Evolutionary conservation across 768 basidiomycete genomes (phyloP), one percentile per base, ranked within the genome.

Genomic region (Fomitopsis pulvina): DNA sequence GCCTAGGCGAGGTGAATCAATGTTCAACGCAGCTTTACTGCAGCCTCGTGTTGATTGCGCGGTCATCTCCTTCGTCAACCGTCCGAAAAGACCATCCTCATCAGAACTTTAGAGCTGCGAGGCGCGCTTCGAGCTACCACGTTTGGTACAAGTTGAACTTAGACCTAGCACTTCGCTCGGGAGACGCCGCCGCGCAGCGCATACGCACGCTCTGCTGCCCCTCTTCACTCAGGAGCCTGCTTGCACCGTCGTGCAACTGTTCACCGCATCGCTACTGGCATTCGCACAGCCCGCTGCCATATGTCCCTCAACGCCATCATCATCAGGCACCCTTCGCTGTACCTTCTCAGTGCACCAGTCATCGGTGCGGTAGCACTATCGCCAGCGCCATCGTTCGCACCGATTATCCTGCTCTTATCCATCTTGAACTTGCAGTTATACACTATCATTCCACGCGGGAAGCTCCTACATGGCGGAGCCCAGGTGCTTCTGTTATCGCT

Each of bases 351-450:
- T 1, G 51, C 51, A 2, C 52, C 57, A 2, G 45, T 50, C 1
- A 50, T 60, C 10, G 58, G 59, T 7, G 50, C 64, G 14, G 44
- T 60, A 0, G 63, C 67, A 0, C 58, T 71, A 0, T 54, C 65
- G 8, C 56, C 65, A 0, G 58, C 63, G 4, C 68, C 68, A 0
- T 53, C 65, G 0, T 60, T 69, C 39, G 12, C 60, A 2, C 62
- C 68, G 0, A 45, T 67, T 20, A 51, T 60, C 8, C 25, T 58
- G 5, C 63, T 71, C 8, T 24, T 71, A 0, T 52, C 63, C 0
- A 45, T 54, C 1, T 41, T 70, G 2, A 60, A 60, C 21, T 42
- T 69, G 6, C 61, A 65, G 14, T 50, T 56, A 2, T 49, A 50
- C 30, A 57, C 55, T 4, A 34, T 57, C 11, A 46, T 55, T 3